Conservation (phyloP, 225 moss, liverwort and hornwort species). For the Bryum argenteum region DNA sequence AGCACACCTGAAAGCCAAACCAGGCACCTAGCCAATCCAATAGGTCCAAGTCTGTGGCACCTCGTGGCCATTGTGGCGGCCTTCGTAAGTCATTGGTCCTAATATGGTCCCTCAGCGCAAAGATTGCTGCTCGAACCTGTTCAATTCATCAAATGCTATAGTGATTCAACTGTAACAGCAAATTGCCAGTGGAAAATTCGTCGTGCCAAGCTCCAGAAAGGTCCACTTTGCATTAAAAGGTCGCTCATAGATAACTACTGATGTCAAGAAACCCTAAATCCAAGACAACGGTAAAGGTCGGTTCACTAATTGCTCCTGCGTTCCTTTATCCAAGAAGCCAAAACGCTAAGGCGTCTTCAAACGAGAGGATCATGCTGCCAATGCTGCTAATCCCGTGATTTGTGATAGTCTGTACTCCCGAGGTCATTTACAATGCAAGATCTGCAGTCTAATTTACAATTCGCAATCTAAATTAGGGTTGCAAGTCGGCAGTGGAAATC, state of each 20-base stretch:
- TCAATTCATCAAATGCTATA: slow-evolving; percentile 21
- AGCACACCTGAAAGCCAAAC: slow-evolving; percentile 91
- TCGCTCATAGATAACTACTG: slow-evolving; percentile 9
- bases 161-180: slow-evolving; percentile 19
- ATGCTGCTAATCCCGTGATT: slow-evolving; percentile 10
- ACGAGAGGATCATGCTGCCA: background rate
- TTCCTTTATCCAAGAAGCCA: background rate
- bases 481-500: background rate
- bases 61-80: slow-evolving; percentile 56
- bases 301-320: slow-evolving; percentile 3
- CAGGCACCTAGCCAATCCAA: slow-evolving; percentile 92
- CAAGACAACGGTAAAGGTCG: background rate
- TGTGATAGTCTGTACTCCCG: background rate
- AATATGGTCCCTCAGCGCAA: slow-evolving; percentile 73
- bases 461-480: background rate
- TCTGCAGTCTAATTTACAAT: background rate
- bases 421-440: background rate
- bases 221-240: background rate
- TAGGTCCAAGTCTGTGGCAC: slow-evolving; percentile 72
- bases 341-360: slow-evolving; percentile 6
- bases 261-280: background rate
- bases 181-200: background rate
- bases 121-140: slow-evolving; percentile 82
- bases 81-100: slow-evolving; percentile 62
- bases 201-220: background rate